A percentile compares a stretch with the other conserved stretches of the same genome.
Conservation (phyloP, 2,329 filamentous ascomycete species). For the Epichloe hybrida region DNA sequence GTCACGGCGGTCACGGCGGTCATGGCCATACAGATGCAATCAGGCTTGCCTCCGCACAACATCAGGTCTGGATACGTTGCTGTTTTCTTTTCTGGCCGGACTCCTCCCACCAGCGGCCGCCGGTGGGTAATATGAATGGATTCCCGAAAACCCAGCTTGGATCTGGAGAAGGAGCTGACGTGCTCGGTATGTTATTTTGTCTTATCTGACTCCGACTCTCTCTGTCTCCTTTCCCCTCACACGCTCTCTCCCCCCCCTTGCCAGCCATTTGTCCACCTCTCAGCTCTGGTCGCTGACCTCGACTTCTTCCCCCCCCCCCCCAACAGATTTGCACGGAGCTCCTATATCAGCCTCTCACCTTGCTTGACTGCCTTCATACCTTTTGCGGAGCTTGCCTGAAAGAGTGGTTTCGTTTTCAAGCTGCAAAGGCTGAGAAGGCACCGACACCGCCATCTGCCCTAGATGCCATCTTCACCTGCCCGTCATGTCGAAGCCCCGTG, state of each 20-base stretch:
- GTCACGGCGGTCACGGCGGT: too few relatives aligned
- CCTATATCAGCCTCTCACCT: constrained; percentile 77
- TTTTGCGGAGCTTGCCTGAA: constrained; percentile 93
- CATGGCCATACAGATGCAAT: background rate
- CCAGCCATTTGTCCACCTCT: background rate
- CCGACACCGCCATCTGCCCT: constrained; percentile 35
- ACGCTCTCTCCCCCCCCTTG: constrained; percentile 4
- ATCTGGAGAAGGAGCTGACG: constrained; percentile 85
- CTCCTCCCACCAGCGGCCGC: background rate
- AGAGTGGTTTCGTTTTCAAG: constrained; percentile 87
- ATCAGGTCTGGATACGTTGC: background rate
- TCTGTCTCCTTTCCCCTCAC: constrained; percentile 12
- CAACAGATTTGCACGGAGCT: constrained; percentile 88
- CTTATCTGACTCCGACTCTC: background rate
- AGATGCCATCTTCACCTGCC: constrained; percentile 62
- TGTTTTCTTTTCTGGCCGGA: background rate
- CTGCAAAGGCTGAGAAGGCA: constrained; percentile 39
- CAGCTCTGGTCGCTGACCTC: background rate
- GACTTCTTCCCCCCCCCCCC: background rate
- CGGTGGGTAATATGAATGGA: constrained; percentile 30
- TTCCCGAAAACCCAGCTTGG: constrained; percentile 38
- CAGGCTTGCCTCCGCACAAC: background rate
- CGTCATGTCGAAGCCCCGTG: constrained; percentile 77
- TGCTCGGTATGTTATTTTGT: constrained; percentile 61
- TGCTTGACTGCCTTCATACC: constrained; percentile 87